phyloP scores from a whole-genome alignment of 805 yeast species.

The Metschnikowia baotianmanensis region DNA sequence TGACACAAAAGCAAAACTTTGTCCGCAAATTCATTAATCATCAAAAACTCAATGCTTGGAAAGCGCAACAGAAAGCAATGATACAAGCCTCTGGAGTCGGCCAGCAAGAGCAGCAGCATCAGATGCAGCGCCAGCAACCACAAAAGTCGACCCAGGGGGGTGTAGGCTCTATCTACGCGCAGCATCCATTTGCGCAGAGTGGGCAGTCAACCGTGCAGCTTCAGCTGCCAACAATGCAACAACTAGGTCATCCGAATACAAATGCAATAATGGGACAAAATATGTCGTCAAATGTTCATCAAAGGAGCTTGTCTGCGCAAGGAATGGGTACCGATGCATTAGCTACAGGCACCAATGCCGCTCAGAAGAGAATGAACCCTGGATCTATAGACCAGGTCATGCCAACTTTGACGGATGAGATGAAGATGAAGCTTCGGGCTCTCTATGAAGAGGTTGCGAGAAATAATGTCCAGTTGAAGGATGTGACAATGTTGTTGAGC shows the following conservation, averaged over 20 bases:
- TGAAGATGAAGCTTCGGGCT: constrained; percentile 56
- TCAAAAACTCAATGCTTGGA: constrained; percentile 32
- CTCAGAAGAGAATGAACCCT: constrained; percentile 2
- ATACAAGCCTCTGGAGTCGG: constrained; percentile 1
- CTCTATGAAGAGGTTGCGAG: constrained; percentile 68
- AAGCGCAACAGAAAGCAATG: constrained; percentile 25
- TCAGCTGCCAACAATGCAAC: constrained; percentile 13
- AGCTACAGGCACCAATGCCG: not conserved
- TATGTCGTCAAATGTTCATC: constrained; percentile 1
- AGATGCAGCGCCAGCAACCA: constrained; percentile 14
- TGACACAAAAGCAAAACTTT: constrained; percentile 36
- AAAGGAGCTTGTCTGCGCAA: constrained; percentile 5
- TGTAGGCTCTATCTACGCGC: constrained; percentile 8
- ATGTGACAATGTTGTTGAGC: constrained; percentile 58
- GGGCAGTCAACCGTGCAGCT: constrained; percentile 12
- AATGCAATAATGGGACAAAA: constrained; percentile 5
- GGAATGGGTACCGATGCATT: constrained; percentile 1
- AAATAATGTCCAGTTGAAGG: constrained; percentile 63
- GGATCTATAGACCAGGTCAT: constrained; percentile 16
- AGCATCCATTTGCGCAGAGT: constrained; percentile 11
- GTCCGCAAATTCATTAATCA: constrained; percentile 39
- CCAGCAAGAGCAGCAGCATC: constrained; percentile 14
- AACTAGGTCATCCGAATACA: constrained; percentile 5
- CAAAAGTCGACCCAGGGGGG: constrained; percentile 4
- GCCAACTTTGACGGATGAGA: constrained; percentile 54